phyloP scores from a whole-genome alignment of 164 flowering plant genomes.

The Berberis vulgaris region DNA sequence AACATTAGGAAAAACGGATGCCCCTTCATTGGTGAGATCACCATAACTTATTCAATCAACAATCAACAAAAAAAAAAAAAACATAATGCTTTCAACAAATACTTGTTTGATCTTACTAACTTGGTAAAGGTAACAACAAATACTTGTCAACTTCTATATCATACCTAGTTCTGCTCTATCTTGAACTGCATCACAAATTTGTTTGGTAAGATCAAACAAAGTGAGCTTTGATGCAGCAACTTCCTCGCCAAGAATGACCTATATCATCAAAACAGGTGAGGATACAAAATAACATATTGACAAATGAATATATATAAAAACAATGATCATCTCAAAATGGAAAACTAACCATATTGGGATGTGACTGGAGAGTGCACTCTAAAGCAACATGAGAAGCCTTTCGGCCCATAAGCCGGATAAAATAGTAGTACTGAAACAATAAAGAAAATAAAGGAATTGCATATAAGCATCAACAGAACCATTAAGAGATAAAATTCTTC shows the following conservation, averaged over 20 bases:
- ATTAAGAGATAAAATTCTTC: background rate
- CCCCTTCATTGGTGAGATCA: too few species aligned
- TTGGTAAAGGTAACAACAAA: too few species aligned
- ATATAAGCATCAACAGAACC: background rate
- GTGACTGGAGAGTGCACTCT: slow-evolving; percentile 97
- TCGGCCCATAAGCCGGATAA: slow-evolving; percentile 94
- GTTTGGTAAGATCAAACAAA: slow-evolving; percentile 85
- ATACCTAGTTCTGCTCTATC: slow-evolving; percentile 83
- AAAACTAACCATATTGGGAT: slow-evolving; percentile 81
- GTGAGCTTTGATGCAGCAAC: slow-evolving; percentile 96
- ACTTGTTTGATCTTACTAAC: too few species aligned
- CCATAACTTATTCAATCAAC: too few species aligned
- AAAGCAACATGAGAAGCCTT: slow-evolving; percentile 96
- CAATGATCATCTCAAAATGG: background rate
- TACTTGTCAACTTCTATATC: background rate
- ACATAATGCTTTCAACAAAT: too few species aligned
- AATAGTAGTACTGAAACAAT: slow-evolving; percentile 79
- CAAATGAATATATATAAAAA: background rate
- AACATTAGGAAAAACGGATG: too few species aligned
- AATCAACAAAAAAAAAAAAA: too few species aligned
- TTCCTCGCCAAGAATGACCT: slow-evolving; percentile 99
- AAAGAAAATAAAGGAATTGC: background rate
- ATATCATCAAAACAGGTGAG: background rate
- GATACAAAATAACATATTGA: background rate
- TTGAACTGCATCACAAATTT: slow-evolving; percentile 96